phyloP scores from a whole-genome alignment of 2,329 filamentous ascomycete genomes.

The Didymella segeticola region DNA sequence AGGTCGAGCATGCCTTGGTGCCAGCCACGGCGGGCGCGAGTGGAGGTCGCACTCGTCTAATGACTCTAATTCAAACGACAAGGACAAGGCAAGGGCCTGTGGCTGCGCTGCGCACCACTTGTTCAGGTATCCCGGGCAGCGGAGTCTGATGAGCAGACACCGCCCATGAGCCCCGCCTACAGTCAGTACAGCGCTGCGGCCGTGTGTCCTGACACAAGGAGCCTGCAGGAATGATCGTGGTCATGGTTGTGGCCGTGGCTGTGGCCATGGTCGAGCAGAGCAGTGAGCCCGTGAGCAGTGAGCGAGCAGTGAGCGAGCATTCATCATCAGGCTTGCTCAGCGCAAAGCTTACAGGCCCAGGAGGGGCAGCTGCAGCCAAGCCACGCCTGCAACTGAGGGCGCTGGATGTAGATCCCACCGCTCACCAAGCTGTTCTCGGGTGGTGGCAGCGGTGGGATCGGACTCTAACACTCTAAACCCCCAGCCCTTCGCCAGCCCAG shows the following conservation, averaged over 20 bases:
- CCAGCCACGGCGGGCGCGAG: slow-evolving; percentile 8
- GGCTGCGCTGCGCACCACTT: slow-evolving; percentile 1
- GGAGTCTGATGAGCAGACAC: no score
- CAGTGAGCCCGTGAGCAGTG: no score
- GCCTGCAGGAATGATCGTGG: slow-evolving; percentile 22
- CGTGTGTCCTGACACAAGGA: slow-evolving; percentile 20
- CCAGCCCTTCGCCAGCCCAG: slow-evolving; percentile 30
- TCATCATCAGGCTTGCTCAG: slow-evolving; percentile 13
- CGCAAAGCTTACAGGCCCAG: slow-evolving; percentile 27
- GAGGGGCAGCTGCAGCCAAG: slow-evolving; percentile 19
- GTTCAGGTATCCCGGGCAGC: slow-evolving; percentile 18
- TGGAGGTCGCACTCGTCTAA: slow-evolving; percentile 11
- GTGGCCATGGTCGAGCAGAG: neutral
- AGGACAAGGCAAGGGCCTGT: slow-evolving; percentile 15
- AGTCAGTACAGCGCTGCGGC: slow-evolving; percentile 9
- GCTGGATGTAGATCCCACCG: slow-evolving; percentile 26
- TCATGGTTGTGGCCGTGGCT: neutral
- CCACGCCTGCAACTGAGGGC: slow-evolving; percentile 17
- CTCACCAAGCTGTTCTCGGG: slow-evolving; percentile 24
- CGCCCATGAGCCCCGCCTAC: slow-evolving; percentile 21
- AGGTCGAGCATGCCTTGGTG: slow-evolving; percentile 22
- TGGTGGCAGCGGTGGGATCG: slow-evolving; percentile 32
- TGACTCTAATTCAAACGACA: slow-evolving; percentile 22
- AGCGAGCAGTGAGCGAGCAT: slow-evolving; percentile 2
- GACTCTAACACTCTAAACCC: slow-evolving; percentile 27